Percentiles rank a stretch among this genome's conserved stretches.
These are phyloP conservation scores for Hyaloscypha hepaticicola DNA, from an alignment of 495 filamentous ascomycete species.

Conservation along the genomic window DNA sequence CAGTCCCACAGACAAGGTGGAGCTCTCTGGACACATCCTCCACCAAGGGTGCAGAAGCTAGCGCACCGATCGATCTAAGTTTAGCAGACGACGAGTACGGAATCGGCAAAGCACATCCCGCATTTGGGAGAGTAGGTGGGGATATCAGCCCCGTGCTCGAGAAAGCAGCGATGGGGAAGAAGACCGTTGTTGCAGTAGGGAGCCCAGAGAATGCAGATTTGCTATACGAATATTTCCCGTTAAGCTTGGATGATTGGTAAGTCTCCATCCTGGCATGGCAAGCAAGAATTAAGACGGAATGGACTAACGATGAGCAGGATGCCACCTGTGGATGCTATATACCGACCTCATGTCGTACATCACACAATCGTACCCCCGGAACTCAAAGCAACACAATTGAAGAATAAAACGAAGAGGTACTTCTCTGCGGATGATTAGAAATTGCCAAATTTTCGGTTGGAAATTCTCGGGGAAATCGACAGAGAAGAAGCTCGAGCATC, in stretches of 20 bases:
- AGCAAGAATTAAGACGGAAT: neutral
- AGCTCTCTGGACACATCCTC: constrained; percentile 15
- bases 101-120: constrained; percentile 15
- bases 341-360: constrained; percentile 89
- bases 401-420: constrained; percentile 76
- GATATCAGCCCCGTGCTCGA: constrained; percentile 31
- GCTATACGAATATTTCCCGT: constrained; percentile 88
- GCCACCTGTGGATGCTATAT: constrained; percentile 87
- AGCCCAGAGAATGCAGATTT: constrained; percentile 75
- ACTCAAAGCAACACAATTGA: constrained; percentile 66
- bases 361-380: constrained; percentile 77
- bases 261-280: constrained; percentile 26
- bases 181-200: constrained; percentile 24
- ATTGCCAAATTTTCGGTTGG: too few species aligned
- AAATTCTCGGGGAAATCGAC: neutral
- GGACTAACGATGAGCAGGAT: constrained; percentile 43
- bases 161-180: constrained; percentile 8
- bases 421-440: constrained; percentile 62
- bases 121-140: constrained; percentile 23
- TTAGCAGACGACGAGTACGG: constrained; percentile 71
- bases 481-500: neutral
- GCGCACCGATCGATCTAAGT: constrained; percentile 69
- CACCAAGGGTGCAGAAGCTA: constrained; percentile 26
- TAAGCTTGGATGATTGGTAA: constrained; percentile 82
- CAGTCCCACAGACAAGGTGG: constrained; percentile 31